Conservation (phyloP, 768 basidiomycete species). For the Boletellus ananas region DNA sequence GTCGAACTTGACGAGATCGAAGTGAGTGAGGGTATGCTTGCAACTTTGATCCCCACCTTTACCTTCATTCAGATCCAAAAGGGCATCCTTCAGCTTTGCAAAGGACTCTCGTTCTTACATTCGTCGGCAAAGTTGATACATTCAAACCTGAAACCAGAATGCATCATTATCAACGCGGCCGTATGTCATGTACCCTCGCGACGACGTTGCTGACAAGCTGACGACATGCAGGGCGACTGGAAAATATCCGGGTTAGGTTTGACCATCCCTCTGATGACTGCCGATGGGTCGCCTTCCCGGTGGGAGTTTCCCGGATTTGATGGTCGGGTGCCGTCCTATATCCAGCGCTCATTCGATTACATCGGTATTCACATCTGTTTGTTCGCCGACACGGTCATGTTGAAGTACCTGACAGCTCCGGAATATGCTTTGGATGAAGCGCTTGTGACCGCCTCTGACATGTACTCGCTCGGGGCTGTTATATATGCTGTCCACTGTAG, state of each 20-base stretch:
- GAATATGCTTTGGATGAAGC: slow-evolving; percentile 93
- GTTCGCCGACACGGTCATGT: neutral
- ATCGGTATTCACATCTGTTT: slow-evolving; percentile 54
- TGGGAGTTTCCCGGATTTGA: slow-evolving; percentile 95
- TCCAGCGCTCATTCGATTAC: slow-evolving; percentile 93
- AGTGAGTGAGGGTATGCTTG: slow-evolving; percentile 39
- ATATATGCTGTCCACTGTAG: slow-evolving; percentile 91
- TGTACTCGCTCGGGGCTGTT: slow-evolving; percentile 89
- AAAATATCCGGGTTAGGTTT: slow-evolving; percentile 89
- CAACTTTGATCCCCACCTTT: slow-evolving; percentile 1
- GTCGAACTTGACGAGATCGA: slow-evolving; percentile 96
- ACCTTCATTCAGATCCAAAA: slow-evolving; percentile 74
- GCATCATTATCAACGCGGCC: slow-evolving; percentile 83
- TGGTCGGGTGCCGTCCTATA: slow-evolving; percentile 68
- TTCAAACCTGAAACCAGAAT: slow-evolving; percentile 84
- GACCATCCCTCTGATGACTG: slow-evolving; percentile 68
- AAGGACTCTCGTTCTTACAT: slow-evolving; percentile 87
- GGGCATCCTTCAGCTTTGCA: slow-evolving; percentile 90
- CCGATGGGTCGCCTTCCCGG: slow-evolving; percentile 67
- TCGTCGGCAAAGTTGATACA: slow-evolving; percentile 90
- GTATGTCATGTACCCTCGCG: slow-evolving; percentile 42
- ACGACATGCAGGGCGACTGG: slow-evolving; percentile 86
- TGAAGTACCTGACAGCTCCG: slow-evolving; percentile 56
- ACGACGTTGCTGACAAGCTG: neutral
- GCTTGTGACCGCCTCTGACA: slow-evolving; percentile 82